Percentiles rank a stretch among this genome's conserved stretches.
These are phyloP conservation scores for Boletus pseudo-olivaceus DNA, from an alignment of 768 basidiomycete species.

Conservation along the genomic window DNA sequence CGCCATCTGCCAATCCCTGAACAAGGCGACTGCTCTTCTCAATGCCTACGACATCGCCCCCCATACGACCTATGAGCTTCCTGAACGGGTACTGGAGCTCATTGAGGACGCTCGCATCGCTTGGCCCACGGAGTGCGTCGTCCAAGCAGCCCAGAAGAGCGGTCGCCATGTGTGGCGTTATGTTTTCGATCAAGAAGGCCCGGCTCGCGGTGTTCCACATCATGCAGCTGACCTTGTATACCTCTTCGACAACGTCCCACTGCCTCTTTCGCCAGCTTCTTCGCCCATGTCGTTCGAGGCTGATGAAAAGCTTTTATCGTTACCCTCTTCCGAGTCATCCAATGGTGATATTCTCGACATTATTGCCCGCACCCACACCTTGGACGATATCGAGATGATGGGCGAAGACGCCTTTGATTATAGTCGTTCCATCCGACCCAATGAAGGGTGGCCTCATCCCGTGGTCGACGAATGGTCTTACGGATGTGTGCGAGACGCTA, in stretches of 20 bases:
- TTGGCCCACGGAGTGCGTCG: constrained; percentile 72
- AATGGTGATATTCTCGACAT: constrained; percentile 17
- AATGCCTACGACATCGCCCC: constrained; percentile 69
- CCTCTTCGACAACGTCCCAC: constrained; percentile 71
- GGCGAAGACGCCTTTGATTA: constrained; percentile 21
- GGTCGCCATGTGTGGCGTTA: constrained; percentile 74
- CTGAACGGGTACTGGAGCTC: constrained; percentile 66
- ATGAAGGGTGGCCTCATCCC: constrained; percentile 50
- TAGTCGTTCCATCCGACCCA: constrained; percentile 9
- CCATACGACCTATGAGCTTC: constrained; percentile 63
- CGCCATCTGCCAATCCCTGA: constrained; percentile 69
- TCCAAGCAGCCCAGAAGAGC: constrained; percentile 45
- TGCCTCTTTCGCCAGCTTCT: constrained; percentile 40
- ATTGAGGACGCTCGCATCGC: constrained; percentile 72
- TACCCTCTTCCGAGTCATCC: constrained; percentile 30
- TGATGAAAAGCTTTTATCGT: constrained; percentile 30
- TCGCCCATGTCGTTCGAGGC: constrained; percentile 34
- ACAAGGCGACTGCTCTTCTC: constrained; percentile 56
- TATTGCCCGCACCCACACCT: constrained; percentile 14
- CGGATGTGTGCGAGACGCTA: constrained; percentile 59
- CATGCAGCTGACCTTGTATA: constrained; percentile 73
- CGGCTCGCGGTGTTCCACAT: constrained; percentile 59
- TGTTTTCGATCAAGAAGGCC: constrained; percentile 79
- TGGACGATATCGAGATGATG: constrained; percentile 28
- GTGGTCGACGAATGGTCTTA: constrained; percentile 68